Evolutionary conservation across 2,329 filamentous ascomycete species (phyloP), one percentile per base, ranked within the genome.

Genomic region (Lojkania enalia): DNA sequence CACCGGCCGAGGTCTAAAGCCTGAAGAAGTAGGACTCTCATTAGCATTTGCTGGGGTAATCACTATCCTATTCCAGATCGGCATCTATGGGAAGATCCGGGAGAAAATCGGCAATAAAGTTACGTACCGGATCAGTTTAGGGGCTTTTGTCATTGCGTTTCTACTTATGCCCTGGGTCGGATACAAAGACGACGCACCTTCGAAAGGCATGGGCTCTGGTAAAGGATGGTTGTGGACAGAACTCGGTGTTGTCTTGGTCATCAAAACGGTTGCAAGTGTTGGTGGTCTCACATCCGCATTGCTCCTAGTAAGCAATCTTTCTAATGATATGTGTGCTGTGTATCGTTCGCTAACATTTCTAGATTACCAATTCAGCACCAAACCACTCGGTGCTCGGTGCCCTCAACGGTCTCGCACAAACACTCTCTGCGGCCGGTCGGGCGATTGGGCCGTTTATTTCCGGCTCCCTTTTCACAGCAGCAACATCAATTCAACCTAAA

Each of bases 301-400:
- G 71, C 77, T 95, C 13, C 72, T 99, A 68, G 89, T 94, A 76
- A 70, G 84, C 75, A 11, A 11, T 20, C 15, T 11, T 36, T 21
- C 6, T 5, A 19, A 20, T 5, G 25, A 16, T 29, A 12, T n/a
- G n/a, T n/a, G n/a, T n/a, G n/a, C n/a, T n/a, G n/a, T n/a, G n/a
- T n/a, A n/a, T n/a, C n/a, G n/a, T n/a, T n/a, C 51, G 31, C 54
- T 60, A 48, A 59, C 20, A 56, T 18, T 19, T 29, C 12, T 51
- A 92, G 88, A 91, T 99, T 55, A 97, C 90, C 27, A 99, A 99
- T 60, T 95, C 88, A 1, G 89, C 90, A 0, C 88, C 90, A 0
- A 90, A 91, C 5, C 82, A 92, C 67, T 84, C 87, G 4, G 90
- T 88, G 0, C 80, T 99, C 0, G 94, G 94, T 2, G 90, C 89